A percentile compares a stretch with the other conserved stretches of the same genome.
Conservation (phyloP, 2,329 filamentous ascomycete genomes). For the Rhinocladiella similis region DNA sequence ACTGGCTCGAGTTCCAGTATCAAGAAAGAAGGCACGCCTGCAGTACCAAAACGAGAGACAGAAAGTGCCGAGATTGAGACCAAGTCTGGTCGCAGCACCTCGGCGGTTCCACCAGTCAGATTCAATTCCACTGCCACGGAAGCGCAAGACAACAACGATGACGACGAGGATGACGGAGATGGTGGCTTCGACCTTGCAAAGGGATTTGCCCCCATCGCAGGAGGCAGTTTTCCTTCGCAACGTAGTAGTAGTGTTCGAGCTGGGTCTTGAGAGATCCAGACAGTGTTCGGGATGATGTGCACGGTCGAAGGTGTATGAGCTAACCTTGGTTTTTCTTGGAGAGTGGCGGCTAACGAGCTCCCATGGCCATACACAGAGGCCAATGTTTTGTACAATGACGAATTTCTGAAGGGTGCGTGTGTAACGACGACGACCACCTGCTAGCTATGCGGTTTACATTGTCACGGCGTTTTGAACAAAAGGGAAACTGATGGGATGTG, state of each 20-base stretch:
- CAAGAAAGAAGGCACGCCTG: conserved; percentile 30
- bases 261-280: conserved; percentile 12
- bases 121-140: conserved; percentile 5
- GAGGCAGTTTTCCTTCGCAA: conserved; percentile 31
- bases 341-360: no score
- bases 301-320: no score
- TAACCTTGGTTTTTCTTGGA: no score
- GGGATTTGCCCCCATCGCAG: conserved; percentile 48
- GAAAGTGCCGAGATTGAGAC: neutral
- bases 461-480: neutral
- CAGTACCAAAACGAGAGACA: conserved; percentile 3
- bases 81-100: conserved; percentile 7
- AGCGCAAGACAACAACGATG: conserved; percentile 23
- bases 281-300: no score
- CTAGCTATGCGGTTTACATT: neutral
- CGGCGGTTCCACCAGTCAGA: neutral
- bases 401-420: no score
- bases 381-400: no score
- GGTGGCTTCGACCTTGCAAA: conserved; percentile 49
- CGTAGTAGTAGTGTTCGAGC: conserved; percentile 23
- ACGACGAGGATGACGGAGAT: conserved; percentile 40
- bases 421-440: no score
- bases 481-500: neutral
- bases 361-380: no score
- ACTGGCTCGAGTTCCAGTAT: conserved; percentile 36